phyloP scores from a whole-genome alignment of 257 asterid genomes.

The Primulina eburnea region DNA sequence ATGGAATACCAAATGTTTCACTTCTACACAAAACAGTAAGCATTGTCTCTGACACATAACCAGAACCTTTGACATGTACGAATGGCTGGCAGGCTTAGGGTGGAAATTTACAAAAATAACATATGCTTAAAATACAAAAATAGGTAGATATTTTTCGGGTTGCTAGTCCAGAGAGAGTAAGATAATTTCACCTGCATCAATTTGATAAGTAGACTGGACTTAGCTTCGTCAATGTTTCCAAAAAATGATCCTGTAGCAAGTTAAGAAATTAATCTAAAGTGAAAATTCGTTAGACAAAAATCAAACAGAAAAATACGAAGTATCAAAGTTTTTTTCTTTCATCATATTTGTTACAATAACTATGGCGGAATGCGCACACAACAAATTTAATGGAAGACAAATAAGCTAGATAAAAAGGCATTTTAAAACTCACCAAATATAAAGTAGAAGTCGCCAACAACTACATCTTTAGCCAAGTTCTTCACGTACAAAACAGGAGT shows the following conservation, averaged over 20 bases:
- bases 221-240: conserved; percentile 66
- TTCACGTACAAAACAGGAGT: conserved; percentile 72
- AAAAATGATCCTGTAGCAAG: conserved; percentile 71
- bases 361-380: background rate
- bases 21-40: background rate
- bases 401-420: conserved; percentile 7
- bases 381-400: conserved; percentile 2
- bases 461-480: conserved; percentile 91
- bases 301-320: background rate
- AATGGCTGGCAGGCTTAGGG: background rate
- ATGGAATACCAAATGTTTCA: background rate
- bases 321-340: background rate
- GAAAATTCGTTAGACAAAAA: background rate
- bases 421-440: conserved; percentile 68
- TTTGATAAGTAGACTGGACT: conserved; percentile 70
- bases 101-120: background rate
- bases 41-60: background rate
- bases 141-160: background rate
- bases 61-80: background rate
- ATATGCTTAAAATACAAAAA: conserved; percentile 4
- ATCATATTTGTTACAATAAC: background rate
- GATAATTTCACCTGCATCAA: conserved; percentile 82
- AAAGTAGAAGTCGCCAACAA: conserved; percentile 70
- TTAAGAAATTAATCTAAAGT: conserved; percentile 18
- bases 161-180: conserved; percentile 11